Base-by-base conservation (phyloP, 345 rosid species). In the Brassica incana region DNA sequence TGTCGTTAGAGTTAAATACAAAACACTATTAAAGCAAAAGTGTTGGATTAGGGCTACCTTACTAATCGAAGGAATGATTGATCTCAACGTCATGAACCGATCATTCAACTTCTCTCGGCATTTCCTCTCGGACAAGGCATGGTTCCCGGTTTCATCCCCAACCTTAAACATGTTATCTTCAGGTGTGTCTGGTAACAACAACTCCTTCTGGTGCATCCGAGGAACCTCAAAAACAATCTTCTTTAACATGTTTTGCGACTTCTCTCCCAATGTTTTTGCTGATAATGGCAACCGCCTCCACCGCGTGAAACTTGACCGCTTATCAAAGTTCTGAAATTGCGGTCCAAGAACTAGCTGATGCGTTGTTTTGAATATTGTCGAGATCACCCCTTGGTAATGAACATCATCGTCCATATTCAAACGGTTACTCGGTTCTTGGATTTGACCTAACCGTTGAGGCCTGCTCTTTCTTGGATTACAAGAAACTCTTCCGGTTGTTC, bases 171-270 rank as follows among this genome's bases (percentile, higher is more conserved):
- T 77, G 65, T 68, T 81, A 25, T 81, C 86, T 62, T 85, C 85
- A 0, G 84, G 77, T 15, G 83, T 81, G n/a, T 85, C 80, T 5
- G 38, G 73, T 67, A 80, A 38, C 38, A 80, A 38, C 36, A 79
- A 70, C 62, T 75, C 78, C 38, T 68, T 64, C 15, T 83, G 73
- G 76, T 87, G 82, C 92, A 88, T 87, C 62, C 36, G 81, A 54
- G 98, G 98, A 81, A 93, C 88, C 59, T 90, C 93, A 8, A 85
- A 85, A 63, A 95, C 73, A 69, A 93, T 75, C 87, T 88, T 91
- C 91, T 96, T 96, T 72, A 93, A 52, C 30, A 96, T 12, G 20
- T 76, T 85, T 79, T 96, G 99, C 1, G 88, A 64, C 23, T 67
- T 73, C 8, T 43, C 84, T 70, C 69, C 80, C 45, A 45, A 65